These are phyloP conservation scores for Hypoxylon sp. DNA, from an alignment of 2,329 filamentous ascomycete genomes.

Conservation along the genomic window DNA sequence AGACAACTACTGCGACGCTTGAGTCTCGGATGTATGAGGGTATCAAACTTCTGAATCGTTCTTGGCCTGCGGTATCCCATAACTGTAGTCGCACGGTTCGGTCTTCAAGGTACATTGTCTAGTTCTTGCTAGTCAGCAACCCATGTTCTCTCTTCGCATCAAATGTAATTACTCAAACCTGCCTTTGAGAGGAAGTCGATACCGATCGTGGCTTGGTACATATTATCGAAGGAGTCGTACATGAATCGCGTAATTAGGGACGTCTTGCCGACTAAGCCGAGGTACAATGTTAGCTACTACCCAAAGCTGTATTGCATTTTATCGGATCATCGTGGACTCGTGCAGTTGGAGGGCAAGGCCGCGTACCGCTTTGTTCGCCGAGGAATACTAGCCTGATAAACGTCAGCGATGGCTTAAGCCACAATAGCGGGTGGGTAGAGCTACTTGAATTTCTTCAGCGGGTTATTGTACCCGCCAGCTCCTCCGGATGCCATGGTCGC, in stretches of 20 bases:
- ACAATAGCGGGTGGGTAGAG: constrained; percentile 38
- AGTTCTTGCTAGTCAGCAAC: constrained; percentile 20
- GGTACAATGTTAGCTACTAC: constrained; percentile 20
- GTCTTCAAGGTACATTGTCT: constrained; percentile 99
- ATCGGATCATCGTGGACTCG: not conserved
- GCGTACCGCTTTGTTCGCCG: constrained; percentile 96
- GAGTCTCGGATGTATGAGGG: constrained; percentile 99
- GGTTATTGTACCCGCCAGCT: constrained; percentile 92
- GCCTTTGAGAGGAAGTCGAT: constrained; percentile 99
- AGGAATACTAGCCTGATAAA: constrained; percentile 88
- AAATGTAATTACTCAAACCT: constrained; percentile 54
- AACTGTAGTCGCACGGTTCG: constrained; percentile 96
- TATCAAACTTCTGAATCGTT: constrained; percentile 95
- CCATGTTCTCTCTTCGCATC: not conserved
- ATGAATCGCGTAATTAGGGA: constrained; percentile 99
- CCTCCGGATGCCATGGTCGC: constrained; percentile 79
- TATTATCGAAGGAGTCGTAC: constrained; percentile 99
- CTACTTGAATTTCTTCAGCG: constrained; percentile 99
- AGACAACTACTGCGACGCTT: constrained; percentile 97
- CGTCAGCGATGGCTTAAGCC: constrained; percentile 29
- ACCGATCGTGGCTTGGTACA: constrained; percentile 98
- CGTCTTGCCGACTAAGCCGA: constrained; percentile 87
- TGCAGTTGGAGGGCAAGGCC: not conserved
- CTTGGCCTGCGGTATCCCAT: constrained; percentile 98
- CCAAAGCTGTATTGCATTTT: constrained; percentile 2